A percentile compares a stretch with the other conserved stretches of the same genome.
These are phyloP conservation scores for Powellomyces hirtus DNA, from an alignment of 192 early-diverging fungal genomes.

Conservation along the genomic window DNA sequence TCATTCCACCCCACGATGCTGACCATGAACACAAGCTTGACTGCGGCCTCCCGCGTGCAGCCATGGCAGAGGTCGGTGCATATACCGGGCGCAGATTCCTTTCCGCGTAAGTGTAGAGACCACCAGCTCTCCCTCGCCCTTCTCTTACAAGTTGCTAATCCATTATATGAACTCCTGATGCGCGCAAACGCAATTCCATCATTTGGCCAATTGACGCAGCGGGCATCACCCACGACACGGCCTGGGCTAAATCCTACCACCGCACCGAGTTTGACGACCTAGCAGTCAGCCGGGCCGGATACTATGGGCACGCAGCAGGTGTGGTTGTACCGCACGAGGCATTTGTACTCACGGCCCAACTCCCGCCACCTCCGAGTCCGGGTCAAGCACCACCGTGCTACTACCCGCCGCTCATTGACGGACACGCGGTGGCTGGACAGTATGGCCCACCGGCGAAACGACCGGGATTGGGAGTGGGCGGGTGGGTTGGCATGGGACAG, in stretches of 20 bases:
- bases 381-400: background rate
- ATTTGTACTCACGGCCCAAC: background rate
- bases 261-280: background rate
- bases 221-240: constrained; percentile 7
- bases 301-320: background rate
- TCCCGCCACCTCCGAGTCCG: background rate
- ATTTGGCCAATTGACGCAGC: too few relatives aligned
- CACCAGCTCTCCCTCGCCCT: too few relatives aligned
- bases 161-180: too few relatives aligned
- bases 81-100: background rate
- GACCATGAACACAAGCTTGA: background rate
- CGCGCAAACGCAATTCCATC: too few relatives aligned
- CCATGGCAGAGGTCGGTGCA: constrained; percentile 16
- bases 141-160: too few relatives aligned
- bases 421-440: background rate
- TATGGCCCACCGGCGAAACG: background rate
- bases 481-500: constrained; percentile 7
- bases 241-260: constrained; percentile 7
- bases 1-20: background rate
- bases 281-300: background rate
- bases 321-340: background rate
- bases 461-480: constrained; percentile 13
- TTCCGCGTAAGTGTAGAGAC: background rate
- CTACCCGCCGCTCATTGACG: background rate
- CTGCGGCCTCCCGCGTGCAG: background rate